Percentiles rank a stretch among this genome's conserved stretches.
These are phyloP conservation scores for Gomphus bonarii DNA, from an alignment of 1,284 basidiomycete species.

Conservation along the genomic window DNA sequence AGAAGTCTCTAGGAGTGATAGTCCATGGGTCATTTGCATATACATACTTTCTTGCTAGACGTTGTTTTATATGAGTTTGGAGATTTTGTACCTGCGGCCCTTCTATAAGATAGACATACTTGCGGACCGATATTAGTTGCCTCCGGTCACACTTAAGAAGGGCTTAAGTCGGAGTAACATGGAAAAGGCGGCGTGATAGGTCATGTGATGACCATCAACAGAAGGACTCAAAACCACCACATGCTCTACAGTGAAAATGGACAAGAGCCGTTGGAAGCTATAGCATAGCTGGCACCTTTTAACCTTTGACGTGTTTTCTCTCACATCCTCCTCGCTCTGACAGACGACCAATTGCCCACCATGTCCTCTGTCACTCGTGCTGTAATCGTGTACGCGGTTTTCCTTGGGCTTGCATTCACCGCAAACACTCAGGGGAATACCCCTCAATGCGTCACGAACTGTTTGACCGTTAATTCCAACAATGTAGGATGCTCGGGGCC, in stretches of 20 bases:
- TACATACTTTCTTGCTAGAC: no score
- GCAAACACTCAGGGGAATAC: background rate
- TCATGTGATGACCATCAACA: background rate
- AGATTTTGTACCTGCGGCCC: no score
- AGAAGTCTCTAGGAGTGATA: no score
- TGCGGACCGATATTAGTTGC: no score
- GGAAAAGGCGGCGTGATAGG: background rate
- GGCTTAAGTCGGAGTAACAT: no score
- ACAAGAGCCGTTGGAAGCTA: background rate
- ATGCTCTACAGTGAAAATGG: background rate
- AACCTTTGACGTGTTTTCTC: background rate
- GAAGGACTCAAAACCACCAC: background rate
- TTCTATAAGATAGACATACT: no score
- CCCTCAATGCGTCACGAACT: constrained; percentile 2
- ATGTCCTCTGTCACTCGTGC: background rate
- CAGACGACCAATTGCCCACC: background rate
- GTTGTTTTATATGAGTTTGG: no score
- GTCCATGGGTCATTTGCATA: no score
- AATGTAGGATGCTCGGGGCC: background rate
- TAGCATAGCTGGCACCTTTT: background rate
- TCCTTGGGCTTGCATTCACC: background rate
- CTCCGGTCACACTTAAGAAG: no score
- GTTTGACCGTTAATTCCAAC: background rate
- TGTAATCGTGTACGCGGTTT: background rate
- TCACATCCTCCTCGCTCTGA: background rate